A percentile compares a stretch with the other conserved stretches of the same genome.
These are phyloP conservation scores for Candida frijolesensis DNA, from an alignment of 1,139 yeast genomes.

Conservation along the genomic window DNA sequence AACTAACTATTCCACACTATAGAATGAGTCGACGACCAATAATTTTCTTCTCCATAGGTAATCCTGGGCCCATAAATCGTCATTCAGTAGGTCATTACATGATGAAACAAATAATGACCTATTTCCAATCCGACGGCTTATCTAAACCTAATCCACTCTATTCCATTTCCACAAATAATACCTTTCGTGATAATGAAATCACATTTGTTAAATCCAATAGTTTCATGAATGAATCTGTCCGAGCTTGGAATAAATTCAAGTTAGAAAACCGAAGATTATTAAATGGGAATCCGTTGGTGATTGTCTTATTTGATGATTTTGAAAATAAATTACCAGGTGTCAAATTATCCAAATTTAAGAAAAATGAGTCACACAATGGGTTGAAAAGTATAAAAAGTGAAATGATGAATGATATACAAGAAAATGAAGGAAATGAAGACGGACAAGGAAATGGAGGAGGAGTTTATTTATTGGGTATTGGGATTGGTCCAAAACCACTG, in stretches of 20 bases:
- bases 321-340: constrained; percentile 34
- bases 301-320: constrained; percentile 45
- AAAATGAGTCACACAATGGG: constrained; percentile 47
- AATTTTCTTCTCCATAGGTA: constrained; percentile 43
- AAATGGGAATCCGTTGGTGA: constrained; percentile 16
- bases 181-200: constrained; percentile 14
- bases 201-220: constrained; percentile 38
- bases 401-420: background rate
- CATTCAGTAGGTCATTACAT: constrained; percentile 46
- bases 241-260: constrained; percentile 29
- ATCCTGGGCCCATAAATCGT: constrained; percentile 42
- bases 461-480: constrained; percentile 39
- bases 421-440: background rate
- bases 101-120: constrained; percentile 25
- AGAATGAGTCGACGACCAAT: constrained; percentile 11
- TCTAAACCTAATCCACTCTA: constrained; percentile 22
- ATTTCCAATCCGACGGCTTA: constrained; percentile 13
- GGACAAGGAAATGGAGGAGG: constrained; percentile 7
- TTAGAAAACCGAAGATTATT: constrained; percentile 20
- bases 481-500: constrained; percentile 49
- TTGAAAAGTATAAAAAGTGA: constrained; percentile 27
- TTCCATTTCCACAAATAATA: constrained; percentile 24
- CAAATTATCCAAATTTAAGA: constrained; percentile 29
- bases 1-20: too few species aligned
- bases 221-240: constrained; percentile 46